Evolutionary conservation across 495 filamentous ascomycete species (phyloP).

Genomic region (Paragyromitra xinjiangensis): DNA sequence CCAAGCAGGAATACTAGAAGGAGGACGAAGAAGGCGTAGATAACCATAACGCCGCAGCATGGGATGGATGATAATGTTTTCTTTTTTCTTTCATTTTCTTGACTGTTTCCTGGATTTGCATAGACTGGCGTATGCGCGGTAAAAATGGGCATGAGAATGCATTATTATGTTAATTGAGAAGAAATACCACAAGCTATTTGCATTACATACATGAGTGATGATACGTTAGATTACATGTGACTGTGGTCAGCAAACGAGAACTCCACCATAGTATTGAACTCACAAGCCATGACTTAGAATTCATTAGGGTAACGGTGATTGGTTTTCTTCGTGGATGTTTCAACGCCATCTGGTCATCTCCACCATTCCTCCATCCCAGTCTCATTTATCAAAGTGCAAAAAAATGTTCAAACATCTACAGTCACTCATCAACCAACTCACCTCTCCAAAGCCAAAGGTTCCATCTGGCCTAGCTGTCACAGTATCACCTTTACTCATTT

Average conservation of each 20-base stretch:
- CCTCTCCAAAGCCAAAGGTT: neutral
- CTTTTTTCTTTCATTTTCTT: slow-evolving; percentile 22
- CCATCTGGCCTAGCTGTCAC: neutral
- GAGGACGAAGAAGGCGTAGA: slow-evolving; percentile 53
- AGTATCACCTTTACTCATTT: slow-evolving; percentile 4
- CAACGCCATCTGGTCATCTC: neutral
- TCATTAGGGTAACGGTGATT: neutral
- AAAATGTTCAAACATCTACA: slow-evolving; percentile 14
- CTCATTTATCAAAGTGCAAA: neutral
- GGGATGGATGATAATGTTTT: slow-evolving; percentile 20
- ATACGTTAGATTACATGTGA: neutral
- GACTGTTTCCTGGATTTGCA: slow-evolving; percentile 29
- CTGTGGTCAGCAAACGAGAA: neutral
- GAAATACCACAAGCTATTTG: neutral
- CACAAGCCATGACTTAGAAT: neutral
- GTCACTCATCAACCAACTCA: neutral
- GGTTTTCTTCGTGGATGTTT: neutral
- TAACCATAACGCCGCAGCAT: neutral
- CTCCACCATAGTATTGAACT: neutral
- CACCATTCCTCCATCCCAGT: neutral
- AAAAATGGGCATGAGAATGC: slow-evolving; percentile 17
- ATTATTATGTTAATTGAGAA: slow-evolving; percentile 36
- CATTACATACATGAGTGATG: neutral
- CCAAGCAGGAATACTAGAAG: slow-evolving; percentile 51
- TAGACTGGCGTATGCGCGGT: slow-evolving; percentile 39